Base-by-base conservation (phyloP, 2,329 filamentous ascomycete species). In the Trematosphaeria pertusa region DNA sequence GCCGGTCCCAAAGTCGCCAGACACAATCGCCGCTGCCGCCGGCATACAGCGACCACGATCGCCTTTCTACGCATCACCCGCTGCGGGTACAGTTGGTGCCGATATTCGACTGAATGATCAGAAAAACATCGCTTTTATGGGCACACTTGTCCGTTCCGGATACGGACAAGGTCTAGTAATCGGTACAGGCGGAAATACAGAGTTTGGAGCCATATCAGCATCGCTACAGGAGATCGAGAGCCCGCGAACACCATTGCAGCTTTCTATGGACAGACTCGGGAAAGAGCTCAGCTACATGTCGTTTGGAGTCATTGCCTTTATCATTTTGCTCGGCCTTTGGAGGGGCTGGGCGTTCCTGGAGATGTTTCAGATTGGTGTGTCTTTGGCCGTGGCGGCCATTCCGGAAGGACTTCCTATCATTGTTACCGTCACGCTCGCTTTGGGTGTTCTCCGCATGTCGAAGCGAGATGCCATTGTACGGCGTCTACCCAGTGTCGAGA, bases 151-250 rank as follows among this genome's bases (percentile, higher is more conserved):
- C 24, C 90, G 93, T 57, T 97, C 93, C 26, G 94, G 94, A 9
- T 88, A 99, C 64, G 94, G 94, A 0, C 92, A 96, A 70, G 94
- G 94, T 33, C 87, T 99, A 57, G 94, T 99, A n/a, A 95, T 97
- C 69, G 91, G 92, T 7, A 99, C 94, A 5, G 95, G 95, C 44
- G 88, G 89, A 22, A 85, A 89, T 48, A 99, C 95, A 0, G 91
- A 97, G 63, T 97, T 99, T 72, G 94, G 94, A 32, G 93, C 91
- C 38, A 99, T 99, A 60, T 96, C 93, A 15, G 88, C 92, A 12
- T 97, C 92, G 42, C 83, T 99, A 19, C 91, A 93, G 37, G 90
- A 94, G 52, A 99, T 96, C 20, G 94, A 97, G 71, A 96, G 91
- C 64, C 94, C 94, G 0, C 83, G 94, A 33, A 99, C 94, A 3